A percentile compares a stretch with the other conserved stretches of the same genome.
Conservation (phyloP, 306 rosid species). For the Gastrolobium villosum region DNA sequence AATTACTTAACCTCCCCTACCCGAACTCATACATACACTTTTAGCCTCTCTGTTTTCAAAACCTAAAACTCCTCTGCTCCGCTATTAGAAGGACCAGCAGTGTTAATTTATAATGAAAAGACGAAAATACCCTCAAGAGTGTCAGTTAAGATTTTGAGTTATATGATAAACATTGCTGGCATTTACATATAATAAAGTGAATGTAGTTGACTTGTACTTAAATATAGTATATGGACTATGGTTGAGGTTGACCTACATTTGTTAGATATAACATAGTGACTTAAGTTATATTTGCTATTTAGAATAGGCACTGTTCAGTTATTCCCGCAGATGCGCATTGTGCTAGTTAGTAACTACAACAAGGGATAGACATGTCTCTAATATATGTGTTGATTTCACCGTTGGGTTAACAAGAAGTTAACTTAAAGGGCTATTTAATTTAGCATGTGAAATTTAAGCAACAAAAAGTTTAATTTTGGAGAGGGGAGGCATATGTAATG, state of each 20-base stretch:
- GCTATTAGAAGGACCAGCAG: background rate
- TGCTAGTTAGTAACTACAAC: background rate
- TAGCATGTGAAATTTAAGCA: slow-evolving; percentile 18
- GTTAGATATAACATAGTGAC: background rate
- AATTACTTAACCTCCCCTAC: slow-evolving; percentile 8
- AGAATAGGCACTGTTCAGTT: slow-evolving; percentile 1
- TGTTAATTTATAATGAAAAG: slow-evolving; percentile 10
- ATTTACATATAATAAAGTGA: slow-evolving; percentile 4
- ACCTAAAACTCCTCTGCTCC: background rate
- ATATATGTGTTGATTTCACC: slow-evolving; percentile 1
- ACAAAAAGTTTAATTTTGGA: slow-evolving; percentile 14
- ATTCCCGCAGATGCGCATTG: background rate
- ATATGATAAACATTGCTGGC: background rate
- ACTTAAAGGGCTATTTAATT: background rate
- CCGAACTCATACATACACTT: slow-evolving; percentile 31
- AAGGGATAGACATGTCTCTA: slow-evolving; percentile 12
- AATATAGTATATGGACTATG: background rate
- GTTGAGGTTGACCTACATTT: slow-evolving; percentile 15
- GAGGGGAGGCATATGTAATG: slow-evolving; percentile 1
- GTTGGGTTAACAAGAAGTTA: slow-evolving; percentile 20
- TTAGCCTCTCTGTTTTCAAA: slow-evolving; percentile 1
- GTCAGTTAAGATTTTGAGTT: slow-evolving; percentile 19
- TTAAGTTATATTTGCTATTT: background rate
- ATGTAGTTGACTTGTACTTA: background rate
- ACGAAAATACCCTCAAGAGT: background rate